Base-by-base conservation (phyloP, 805 yeast species). In the Saccharomycopsis sp. region DNA sequence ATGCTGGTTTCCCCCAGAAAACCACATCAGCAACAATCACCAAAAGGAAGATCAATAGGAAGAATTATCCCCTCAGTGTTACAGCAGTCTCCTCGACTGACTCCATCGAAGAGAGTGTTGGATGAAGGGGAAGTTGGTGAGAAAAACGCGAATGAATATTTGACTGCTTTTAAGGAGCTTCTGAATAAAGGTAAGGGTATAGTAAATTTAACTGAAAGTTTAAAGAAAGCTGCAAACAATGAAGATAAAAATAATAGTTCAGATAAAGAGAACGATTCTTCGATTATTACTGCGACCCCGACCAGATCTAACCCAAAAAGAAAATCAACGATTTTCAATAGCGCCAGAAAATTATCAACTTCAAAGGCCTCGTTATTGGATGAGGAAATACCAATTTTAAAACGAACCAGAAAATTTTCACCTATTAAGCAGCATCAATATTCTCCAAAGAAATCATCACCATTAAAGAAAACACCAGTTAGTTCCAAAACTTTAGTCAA, bases 371-470 rank as follows among this genome's bases (percentile, higher is more conserved):
- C n/a, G n/a, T n/a, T n/a, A n/a, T n/a, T n/a, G n/a, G n/a, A n/a
- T n/a, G n/a, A n/a, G n/a, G n/a, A n/a, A n/a, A n/a, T n/a, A n/a
- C n/a, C n/a, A n/a, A n/a, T n/a, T n/a, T n/a, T n/a, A n/a, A n/a
- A n/a, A n/a, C n/a, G n/a, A n/a, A n/a, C n/a, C n/a, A n/a, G n/a
- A n/a, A n/a, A n/a, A n/a, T n/a, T n/a, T n/a, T n/a, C n/a, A n/a
- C n/a, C n/a, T n/a, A n/a, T n/a, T n/a, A n/a, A n/a, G n/a, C n/a
- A 8, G 29, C 51, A 48, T 33, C 22, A 16, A 13, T 41, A 46
- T 41, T 42, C 47, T 20, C 52, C 52, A 11, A 38, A 35, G 20
- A 49, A 49, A 32, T 43, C 50, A 27, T 45, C 50, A 14, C 52
- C 52, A 19, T 49, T 49, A 43, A 49, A 49, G 23, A 17, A 33